Percentiles rank a stretch among this genome's conserved stretches.
Conservation (phyloP, 805 yeast genomes). For the Saccharomyces kudriavzevii region DNA sequence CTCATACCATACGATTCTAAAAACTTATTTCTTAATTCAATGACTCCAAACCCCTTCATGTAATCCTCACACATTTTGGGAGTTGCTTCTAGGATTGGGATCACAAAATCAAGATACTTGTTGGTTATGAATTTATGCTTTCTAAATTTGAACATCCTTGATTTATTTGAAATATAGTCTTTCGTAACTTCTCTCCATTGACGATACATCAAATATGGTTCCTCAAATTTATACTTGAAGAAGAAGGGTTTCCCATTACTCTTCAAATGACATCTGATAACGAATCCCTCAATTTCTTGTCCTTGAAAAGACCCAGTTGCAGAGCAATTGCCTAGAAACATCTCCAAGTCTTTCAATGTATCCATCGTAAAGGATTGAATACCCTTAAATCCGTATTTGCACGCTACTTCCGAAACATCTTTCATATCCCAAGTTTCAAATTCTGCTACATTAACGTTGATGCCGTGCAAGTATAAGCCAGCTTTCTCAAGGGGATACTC, state of each 20-base stretch:
- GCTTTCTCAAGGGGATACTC: constrained; percentile 58
- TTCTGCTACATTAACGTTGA: constrained; percentile 56
- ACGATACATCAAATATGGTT: constrained; percentile 86
- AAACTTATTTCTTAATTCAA: constrained; percentile 61
- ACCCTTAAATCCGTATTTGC: constrained; percentile 59
- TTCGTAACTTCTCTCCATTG: constrained; percentile 84
- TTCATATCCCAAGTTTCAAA: constrained; percentile 62
- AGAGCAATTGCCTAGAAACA: constrained; percentile 48
- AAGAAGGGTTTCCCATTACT: constrained; percentile 37
- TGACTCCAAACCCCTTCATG: constrained; percentile 58
- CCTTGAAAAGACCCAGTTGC: constrained; percentile 63
- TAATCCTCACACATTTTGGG: constrained; percentile 41
- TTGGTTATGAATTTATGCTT: constrained; percentile 55
- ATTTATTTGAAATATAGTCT: constrained; percentile 35
- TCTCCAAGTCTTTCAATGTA: constrained; percentile 36
- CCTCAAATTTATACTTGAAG: constrained; percentile 91
- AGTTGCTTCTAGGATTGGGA: constrained; percentile 44
- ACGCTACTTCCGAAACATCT: constrained; percentile 52
- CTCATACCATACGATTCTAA: constrained; percentile 43
- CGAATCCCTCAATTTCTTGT: constrained; percentile 87
- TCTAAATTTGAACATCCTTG: constrained; percentile 34
- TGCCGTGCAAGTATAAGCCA: constrained; percentile 86
- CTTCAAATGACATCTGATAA: constrained; percentile 52
- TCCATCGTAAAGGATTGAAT: constrained; percentile 41
- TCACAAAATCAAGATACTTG: constrained; percentile 62